Conservation (phyloP, 2,329 filamentous ascomycete species). For the Talaromyces funiculosus region DNA sequence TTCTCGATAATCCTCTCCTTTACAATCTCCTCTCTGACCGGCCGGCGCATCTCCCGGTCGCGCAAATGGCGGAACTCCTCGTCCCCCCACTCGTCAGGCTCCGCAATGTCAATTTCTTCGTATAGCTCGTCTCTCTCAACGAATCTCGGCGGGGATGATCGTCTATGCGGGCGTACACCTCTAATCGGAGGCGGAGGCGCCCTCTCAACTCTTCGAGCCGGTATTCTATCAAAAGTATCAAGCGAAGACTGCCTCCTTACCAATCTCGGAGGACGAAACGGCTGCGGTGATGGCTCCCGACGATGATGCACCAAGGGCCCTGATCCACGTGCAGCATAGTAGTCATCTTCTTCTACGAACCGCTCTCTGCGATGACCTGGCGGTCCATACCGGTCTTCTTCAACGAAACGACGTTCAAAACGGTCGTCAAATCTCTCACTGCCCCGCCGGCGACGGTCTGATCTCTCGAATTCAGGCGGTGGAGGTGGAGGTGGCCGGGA, state of each 20-base stretch:
- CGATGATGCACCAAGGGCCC: conserved; percentile 50
- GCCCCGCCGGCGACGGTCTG: background rate
- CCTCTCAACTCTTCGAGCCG: conserved; percentile 48
- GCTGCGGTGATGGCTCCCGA: conserved; percentile 51
- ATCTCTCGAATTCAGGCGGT: conserved; percentile 4
- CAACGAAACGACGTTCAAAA: conserved; percentile 37
- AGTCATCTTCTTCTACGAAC: conserved; percentile 38
- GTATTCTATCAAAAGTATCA: conserved; percentile 80
- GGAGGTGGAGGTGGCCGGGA: conserved; percentile 16
- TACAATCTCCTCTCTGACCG: conserved; percentile 24
- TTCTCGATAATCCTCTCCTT: conserved; percentile 34
- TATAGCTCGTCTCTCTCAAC: conserved; percentile 50
- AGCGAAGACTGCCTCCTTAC: conserved; percentile 80
- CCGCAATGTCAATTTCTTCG: conserved; percentile 64
- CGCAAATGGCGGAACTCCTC: conserved; percentile 64
- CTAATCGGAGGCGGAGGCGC: conserved; percentile 22
- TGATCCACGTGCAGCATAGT: conserved; percentile 32
- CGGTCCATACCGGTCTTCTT: conserved; percentile 39
- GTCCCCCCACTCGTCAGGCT: conserved; percentile 63
- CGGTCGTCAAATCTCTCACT: conserved; percentile 27
- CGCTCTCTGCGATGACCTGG: conserved; percentile 36
- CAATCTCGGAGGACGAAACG: conserved; percentile 59
- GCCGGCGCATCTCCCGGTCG: conserved; percentile 48
- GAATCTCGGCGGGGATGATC: conserved; percentile 51
- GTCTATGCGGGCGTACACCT: conserved; percentile 14